Percentiles rank a stretch among this genome's conserved stretches.
These are phyloP conservation scores for Gossypium lobatum DNA, from an alignment of 441 rosid species.

Conservation along the genomic window DNA sequence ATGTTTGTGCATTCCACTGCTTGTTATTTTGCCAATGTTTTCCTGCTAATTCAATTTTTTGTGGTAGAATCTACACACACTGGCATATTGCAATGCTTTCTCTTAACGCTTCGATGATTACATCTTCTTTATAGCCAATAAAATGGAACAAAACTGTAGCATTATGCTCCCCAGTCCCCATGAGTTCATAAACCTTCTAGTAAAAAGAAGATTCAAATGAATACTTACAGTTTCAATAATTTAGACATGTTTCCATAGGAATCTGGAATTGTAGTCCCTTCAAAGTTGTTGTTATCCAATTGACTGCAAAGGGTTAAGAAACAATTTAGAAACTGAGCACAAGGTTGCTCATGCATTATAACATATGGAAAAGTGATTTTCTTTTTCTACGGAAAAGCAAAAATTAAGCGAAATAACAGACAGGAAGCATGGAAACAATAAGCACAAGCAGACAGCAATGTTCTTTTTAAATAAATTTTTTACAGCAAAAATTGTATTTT, in stretches of 20 bases:
- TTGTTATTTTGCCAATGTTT: background rate
- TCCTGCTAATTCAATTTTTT: background rate
- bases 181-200: slow-evolving; percentile 13
- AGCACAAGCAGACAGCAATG: background rate
- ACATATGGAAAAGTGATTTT: background rate
- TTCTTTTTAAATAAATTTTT: background rate
- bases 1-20: background rate
- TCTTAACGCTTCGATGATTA: background rate
- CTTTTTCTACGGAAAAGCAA: background rate
- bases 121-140: background rate
- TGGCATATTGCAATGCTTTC: background rate
- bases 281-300: slow-evolving; percentile 84
- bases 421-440: background rate
- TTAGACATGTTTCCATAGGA: slow-evolving; percentile 69
- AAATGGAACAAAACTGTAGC: background rate
- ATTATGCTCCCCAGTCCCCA: background rate
- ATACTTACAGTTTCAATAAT: slow-evolving; percentile 85
- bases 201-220: slow-evolving; percentile 16
- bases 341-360: background rate
- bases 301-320: slow-evolving; percentile 51
- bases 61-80: background rate
- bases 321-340: background rate
- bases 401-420: background rate
- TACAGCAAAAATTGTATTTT: background rate
- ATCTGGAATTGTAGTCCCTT: slow-evolving; percentile 62